Evolutionary conservation across 805 yeast genomes (phyloP), one percentile per base, ranked within the genome.

Genomic region (Kuraishia molischiana): DNA sequence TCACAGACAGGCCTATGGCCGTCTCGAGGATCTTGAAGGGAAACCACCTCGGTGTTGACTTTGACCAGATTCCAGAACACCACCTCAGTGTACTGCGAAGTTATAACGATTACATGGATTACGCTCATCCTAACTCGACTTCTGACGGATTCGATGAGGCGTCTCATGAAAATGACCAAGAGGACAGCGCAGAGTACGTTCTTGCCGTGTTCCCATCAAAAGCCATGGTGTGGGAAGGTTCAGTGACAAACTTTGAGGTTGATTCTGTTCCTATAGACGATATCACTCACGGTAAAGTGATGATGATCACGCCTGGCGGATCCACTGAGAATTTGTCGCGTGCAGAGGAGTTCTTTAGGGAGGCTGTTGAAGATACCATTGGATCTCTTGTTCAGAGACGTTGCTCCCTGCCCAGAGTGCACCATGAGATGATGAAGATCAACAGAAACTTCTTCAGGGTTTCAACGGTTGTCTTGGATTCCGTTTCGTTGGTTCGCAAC

Each of bases 221-320:
- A 49, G 94, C 96, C 0, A 71, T 89, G 58, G 75, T 84, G 35
- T 90, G 97, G 97, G 87, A 83, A 43, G 97, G 97, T 4, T 69
- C 74, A 14, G 77, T 82, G 44, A 68, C 79, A 29, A 71, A 77
- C 32, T 54, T 84, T 4, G 65, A 67, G 11, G 54, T 74, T 11
- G 67, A 62, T 9, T 51, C 58, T 3, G 60, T 71, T 3, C 73
- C 78, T 0, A 58, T 70, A 3, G 64, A 74, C 19, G 79, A 77
- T 39, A 62, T 83, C n/a, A 72, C 69, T 41, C 74, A 73, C 9
- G 92, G 94, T 2, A 75, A 78, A 39, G 68, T 82, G 45, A 52
- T 85, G 21, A 57, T 85, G 37, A 71, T 85, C 1, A 69, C 85
- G 0, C 85, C 78, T 41, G 83, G 89, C 9, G 85, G 94, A 0